Conservation (phyloP, 1,284 basidiomycete species). For the Vanrija humicola region DNA sequence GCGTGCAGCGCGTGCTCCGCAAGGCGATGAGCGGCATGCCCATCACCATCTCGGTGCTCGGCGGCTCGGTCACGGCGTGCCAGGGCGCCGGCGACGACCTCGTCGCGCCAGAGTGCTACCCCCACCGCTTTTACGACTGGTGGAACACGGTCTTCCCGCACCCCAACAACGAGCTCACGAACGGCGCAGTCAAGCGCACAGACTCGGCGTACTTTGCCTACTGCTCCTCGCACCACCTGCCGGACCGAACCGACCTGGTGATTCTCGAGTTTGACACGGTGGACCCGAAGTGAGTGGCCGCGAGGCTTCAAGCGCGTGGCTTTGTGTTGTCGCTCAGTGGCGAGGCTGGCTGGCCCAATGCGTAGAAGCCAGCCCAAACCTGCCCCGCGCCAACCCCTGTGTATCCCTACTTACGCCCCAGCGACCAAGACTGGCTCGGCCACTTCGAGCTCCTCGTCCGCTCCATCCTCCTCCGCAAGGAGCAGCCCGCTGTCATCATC, state of each 20-base stretch:
- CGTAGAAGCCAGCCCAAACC: background rate
- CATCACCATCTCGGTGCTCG: slow-evolving; percentile 83
- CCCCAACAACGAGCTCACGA: slow-evolving; percentile 88
- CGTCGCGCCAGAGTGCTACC: slow-evolving; percentile 78
- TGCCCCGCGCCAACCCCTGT: background rate
- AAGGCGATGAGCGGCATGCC: slow-evolving; percentile 80
- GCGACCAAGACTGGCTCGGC: slow-evolving; percentile 66
- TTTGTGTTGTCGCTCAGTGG: background rate
- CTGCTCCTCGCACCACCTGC: slow-evolving; percentile 84
- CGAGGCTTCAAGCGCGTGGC: background rate
- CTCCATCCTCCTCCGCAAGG: slow-evolving; percentile 78
- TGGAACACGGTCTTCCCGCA: slow-evolving; percentile 93
- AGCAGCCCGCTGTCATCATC: slow-evolving; percentile 81
- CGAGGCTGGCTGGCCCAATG: too few relatives aligned
- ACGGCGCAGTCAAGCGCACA: slow-evolving; percentile 83
- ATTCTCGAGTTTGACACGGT: slow-evolving; percentile 89
- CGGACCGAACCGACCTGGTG: slow-evolving; percentile 84
- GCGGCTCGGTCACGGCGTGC: slow-evolving; percentile 90
- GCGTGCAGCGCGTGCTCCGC: slow-evolving; percentile 76
- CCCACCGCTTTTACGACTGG: slow-evolving; percentile 87
- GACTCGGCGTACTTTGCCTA: slow-evolving; percentile 89
- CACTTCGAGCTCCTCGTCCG: slow-evolving; percentile 88
- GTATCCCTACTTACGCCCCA: slow-evolving; percentile 36
- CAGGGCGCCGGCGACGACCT: slow-evolving; percentile 91
- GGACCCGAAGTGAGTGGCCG: slow-evolving; percentile 66